phyloP scores from a whole-genome alignment of 805 yeast genomes.

The Ogataea allantospora region DNA sequence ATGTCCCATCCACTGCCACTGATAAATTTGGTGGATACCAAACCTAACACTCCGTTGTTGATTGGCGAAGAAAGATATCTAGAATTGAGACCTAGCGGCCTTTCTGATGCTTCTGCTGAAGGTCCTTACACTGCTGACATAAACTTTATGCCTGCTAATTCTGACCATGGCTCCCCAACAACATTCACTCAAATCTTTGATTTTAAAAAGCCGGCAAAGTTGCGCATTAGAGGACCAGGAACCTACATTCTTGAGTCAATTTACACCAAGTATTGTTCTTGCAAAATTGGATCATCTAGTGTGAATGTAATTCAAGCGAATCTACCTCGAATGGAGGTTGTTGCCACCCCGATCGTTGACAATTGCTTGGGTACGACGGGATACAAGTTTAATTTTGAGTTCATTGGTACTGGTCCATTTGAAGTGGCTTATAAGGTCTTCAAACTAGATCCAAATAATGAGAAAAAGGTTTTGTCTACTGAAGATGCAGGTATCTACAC shows the following conservation, averaged over 20 bases:
- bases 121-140: constrained; percentile 47
- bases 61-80: constrained; percentile 33
- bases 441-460: constrained; percentile 42
- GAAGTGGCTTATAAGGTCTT: constrained; percentile 61
- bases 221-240: constrained; percentile 60
- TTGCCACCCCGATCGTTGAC: constrained; percentile 66
- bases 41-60: constrained; percentile 29
- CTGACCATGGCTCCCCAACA: constrained; percentile 10
- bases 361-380: constrained; percentile 94
- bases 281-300: constrained; percentile 58
- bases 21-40: constrained; percentile 43
- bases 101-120: constrained; percentile 35
- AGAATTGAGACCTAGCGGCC: constrained; percentile 26
- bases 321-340: constrained; percentile 41
- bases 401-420: constrained; percentile 84
- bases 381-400: constrained; percentile 60
- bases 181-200: constrained; percentile 29
- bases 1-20: constrained; percentile 56
- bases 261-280: constrained; percentile 62
- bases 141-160: constrained; percentile 31
- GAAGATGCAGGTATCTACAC: constrained; percentile 30
- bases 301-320: constrained; percentile 45
- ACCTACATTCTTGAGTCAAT: constrained; percentile 55
- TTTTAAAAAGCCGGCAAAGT: constrained; percentile 27
- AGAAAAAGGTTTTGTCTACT: constrained; percentile 22